A percentile compares a stretch with the other conserved stretches of the same genome.
Evolutionary conservation across 768 basidiomycete species (phyloP).

Genomic region (Suillus alpinus): DNA sequence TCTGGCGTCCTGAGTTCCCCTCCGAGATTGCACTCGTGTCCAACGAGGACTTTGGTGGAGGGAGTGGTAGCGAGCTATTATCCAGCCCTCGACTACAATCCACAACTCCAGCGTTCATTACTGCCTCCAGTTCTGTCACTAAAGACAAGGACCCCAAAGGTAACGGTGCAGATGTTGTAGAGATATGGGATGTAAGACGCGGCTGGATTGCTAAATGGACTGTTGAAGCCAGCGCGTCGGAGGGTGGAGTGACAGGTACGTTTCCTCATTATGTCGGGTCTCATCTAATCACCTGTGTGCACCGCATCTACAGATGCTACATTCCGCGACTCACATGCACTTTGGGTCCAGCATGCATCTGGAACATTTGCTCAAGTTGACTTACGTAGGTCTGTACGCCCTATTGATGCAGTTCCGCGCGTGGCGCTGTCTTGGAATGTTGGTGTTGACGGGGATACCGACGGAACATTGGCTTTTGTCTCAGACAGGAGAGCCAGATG

Average conservation of each 20-base stretch:
- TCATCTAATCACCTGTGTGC: neutral
- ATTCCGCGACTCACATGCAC: constrained; percentile 66
- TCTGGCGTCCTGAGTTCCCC: constrained; percentile 76
- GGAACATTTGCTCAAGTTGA: constrained; percentile 82
- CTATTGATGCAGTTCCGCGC: constrained; percentile 66
- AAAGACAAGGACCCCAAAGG: constrained; percentile 16
- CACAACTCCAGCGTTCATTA: constrained; percentile 19
- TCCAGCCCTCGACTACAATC: constrained; percentile 28
- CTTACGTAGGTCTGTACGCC: constrained; percentile 57
- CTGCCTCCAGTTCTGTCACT: constrained; percentile 3
- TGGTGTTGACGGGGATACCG: constrained; percentile 19
- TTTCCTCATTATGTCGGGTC: neutral
- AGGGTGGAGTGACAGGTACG: constrained; percentile 76
- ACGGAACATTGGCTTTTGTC: constrained; percentile 66
- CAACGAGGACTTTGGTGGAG: constrained; percentile 51
- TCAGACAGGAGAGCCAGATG: constrained; percentile 48
- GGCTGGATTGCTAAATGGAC: constrained; percentile 84
- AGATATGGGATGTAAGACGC: constrained; percentile 85
- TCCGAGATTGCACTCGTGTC: constrained; percentile 76
- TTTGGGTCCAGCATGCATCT: constrained; percentile 73
- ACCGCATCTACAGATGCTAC: constrained; percentile 48
- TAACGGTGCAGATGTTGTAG: constrained; percentile 49
- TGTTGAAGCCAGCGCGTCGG: constrained; percentile 57
- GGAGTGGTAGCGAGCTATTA: constrained; percentile 20
- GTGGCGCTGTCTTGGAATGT: constrained; percentile 64